Evolutionary conservation across 2,329 filamentous ascomycete species (phyloP), one percentile per base, ranked within the genome.

Genomic region (Beauveria australis): DNA sequence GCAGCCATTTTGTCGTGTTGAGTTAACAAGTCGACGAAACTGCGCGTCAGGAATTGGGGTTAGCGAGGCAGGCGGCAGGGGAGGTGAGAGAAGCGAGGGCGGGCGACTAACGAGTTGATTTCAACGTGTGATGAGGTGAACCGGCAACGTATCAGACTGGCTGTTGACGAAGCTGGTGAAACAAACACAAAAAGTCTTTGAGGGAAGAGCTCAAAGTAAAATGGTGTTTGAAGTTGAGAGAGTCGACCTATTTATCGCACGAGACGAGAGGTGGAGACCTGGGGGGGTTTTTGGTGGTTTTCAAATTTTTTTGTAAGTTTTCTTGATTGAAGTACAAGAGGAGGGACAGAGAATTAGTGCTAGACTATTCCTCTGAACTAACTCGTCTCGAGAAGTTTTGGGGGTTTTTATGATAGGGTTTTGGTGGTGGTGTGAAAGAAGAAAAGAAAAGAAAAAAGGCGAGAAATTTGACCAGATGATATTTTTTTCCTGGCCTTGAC

Each of bases 251-350:
- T 37, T 30, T 48, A 59, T 58, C 49, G 54, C 60, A 54, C 56
- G 37, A 59, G 61, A 60, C 55, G 61, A 62, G 30, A 53, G 65
- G 76, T 24, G 52, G 71, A 70, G 76, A 74, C 74, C 80, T 71
- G 71, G 79, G 76, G 76, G 81, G 86, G 84, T 76, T 80, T 84
- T 82, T 76, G 71, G 70, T 66, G 73, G 73, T 75, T 84, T 85
- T 82, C 79, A 76, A 75, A 71, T 69, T 85, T 85, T 85, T 85
- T 84, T 80, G 70, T 75, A 74, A 74, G 75, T 81, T 81, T 82
- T 76, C 77, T 71, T 74, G 73, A 73, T 72, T 74, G 74, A 71
- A 71, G 68, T 71, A 77, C 76, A 76, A 79, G 79, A 78, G 77
- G 76, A 79, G 81, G 81, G 79, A 81, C 81, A 84, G 79, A 81